Evolutionary conservation across 1,284 basidiomycete genomes (phyloP).

Genomic region (Marasmius oreades): DNA sequence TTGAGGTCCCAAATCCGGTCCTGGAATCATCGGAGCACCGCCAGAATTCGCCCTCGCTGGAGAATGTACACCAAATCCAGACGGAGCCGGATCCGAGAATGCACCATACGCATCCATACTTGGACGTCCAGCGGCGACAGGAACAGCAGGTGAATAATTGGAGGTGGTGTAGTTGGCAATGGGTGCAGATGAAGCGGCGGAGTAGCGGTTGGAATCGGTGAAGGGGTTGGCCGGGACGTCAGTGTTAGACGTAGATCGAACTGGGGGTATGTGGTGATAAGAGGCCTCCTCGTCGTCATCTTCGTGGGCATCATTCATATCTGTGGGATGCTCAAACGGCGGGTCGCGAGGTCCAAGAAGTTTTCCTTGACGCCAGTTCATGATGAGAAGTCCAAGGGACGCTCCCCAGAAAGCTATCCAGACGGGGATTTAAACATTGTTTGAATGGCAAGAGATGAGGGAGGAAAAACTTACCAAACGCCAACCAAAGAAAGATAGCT

Average conservation of each 20-base stretch:
- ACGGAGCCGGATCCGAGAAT: conserved; percentile 78
- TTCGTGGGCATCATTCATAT: conserved; percentile 39
- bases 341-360: conserved; percentile 59
- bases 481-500: conserved; percentile 85
- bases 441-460: conserved; percentile 1
- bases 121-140: conserved; percentile 44
- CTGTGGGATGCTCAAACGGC: conserved; percentile 57
- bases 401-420: conserved; percentile 61
- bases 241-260: conserved; percentile 24
- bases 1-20: conserved; percentile 41
- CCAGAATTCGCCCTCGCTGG: conserved; percentile 18
- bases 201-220: conserved; percentile 48
- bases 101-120: conserved; percentile 86
- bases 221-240: conserved; percentile 47
- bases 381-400: conserved; percentile 56
- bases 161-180: conserved; percentile 32
- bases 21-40: conserved; percentile 29
- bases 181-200: conserved; percentile 27
- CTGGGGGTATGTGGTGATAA: conserved; percentile 41
- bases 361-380: conserved; percentile 74
- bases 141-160: conserved; percentile 20
- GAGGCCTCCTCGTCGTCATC: conserved; percentile 48
- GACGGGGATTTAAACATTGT: conserved; percentile 8
- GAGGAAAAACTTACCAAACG: conserved; percentile 45
- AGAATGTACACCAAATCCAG: conserved; percentile 44